Percentiles rank a stretch among this genome's conserved stretches.
Evolutionary conservation across 164 flowering plant genomes (phyloP).

Genomic region (Platanus orientalis): DNA sequence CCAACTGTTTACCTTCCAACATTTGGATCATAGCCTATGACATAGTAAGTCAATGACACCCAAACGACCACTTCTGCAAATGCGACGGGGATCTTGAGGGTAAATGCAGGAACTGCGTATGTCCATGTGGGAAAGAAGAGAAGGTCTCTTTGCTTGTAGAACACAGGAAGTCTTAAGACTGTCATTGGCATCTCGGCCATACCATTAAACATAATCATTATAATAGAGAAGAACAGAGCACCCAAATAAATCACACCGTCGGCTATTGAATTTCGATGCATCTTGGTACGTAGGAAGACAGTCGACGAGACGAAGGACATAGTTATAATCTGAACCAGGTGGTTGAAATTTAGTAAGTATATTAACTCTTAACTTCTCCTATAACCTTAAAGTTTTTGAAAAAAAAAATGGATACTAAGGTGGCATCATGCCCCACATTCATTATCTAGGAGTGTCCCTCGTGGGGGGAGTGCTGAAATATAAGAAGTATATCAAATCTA

Average conservation of each 20-base stretch:
- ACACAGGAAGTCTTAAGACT: conserved; percentile 43
- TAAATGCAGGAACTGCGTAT: conserved; percentile 45
- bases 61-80: conserved; percentile 37
- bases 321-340: conserved; percentile 26
- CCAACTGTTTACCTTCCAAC: too few relatives aligned
- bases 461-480: too few relatives aligned
- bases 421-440: too few relatives aligned
- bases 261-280: conserved; percentile 17
- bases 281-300: conserved; percentile 38
- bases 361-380: too few relatives aligned
- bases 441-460: too few relatives aligned
- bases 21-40: too few relatives aligned
- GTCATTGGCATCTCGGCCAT: conserved; percentile 42
- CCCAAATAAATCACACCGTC: conserved; percentile 40
- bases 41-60: conserved; percentile 44
- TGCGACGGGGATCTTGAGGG: conserved; percentile 47
- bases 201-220: conserved; percentile 37
- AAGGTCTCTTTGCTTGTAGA: conserved; percentile 52
- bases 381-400: too few relatives aligned
- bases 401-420: too few relatives aligned
- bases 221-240: conserved; percentile 34
- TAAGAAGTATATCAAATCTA: too few relatives aligned
- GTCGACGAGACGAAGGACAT: conserved; percentile 31
- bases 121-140: conserved; percentile 53
- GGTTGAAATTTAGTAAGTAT: too few relatives aligned